These are phyloP conservation scores for Cyberlindnera xylosilytica DNA, from an alignment of 805 yeast species.

Conservation along the genomic window DNA sequence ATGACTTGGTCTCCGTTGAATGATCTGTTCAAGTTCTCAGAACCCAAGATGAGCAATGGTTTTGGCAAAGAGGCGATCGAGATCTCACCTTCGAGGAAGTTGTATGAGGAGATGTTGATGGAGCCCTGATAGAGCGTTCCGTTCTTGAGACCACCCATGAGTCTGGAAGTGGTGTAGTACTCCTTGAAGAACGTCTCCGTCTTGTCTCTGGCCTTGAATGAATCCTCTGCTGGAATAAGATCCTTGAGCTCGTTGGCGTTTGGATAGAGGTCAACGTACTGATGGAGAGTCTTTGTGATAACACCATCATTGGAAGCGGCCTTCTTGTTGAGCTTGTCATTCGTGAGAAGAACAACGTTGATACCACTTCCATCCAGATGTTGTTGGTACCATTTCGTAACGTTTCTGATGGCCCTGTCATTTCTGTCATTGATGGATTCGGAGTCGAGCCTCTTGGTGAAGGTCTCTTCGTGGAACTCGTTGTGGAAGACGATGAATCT, in stretches of 20 bases:
- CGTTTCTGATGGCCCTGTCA: constrained; percentile 82
- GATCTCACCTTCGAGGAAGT: constrained; percentile 84
- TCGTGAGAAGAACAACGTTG: constrained; percentile 60
- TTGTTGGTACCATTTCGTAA: constrained; percentile 64
- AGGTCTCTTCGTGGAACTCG: constrained; percentile 78
- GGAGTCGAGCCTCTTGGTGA: constrained; percentile 49
- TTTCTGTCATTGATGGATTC: constrained; percentile 87
- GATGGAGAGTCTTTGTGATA: constrained; percentile 52
- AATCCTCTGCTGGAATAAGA: constrained; percentile 59
- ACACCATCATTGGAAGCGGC: constrained; percentile 55
- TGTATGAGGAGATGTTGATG: constrained; percentile 77
- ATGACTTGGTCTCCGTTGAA: constrained; percentile 91
- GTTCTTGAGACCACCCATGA: constrained; percentile 86
- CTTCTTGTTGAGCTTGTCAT: constrained; percentile 65
- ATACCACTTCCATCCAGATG: constrained; percentile 53
- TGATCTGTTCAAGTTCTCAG: constrained; percentile 82
- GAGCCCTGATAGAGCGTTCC: constrained; percentile 87
- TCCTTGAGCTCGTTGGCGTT: constrained; percentile 75
- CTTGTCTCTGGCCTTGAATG: constrained; percentile 24
- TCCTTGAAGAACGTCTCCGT: constrained; percentile 54
- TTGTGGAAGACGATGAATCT: constrained; percentile 90
- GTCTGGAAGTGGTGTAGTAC: constrained; percentile 74
- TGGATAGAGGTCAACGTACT: constrained; percentile 70
- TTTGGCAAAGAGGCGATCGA: constrained; percentile 68
- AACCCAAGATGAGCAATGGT: constrained; percentile 79